Conservation (phyloP, 495 filamentous ascomycete species). For the Cladorrhinum samala region DNA sequence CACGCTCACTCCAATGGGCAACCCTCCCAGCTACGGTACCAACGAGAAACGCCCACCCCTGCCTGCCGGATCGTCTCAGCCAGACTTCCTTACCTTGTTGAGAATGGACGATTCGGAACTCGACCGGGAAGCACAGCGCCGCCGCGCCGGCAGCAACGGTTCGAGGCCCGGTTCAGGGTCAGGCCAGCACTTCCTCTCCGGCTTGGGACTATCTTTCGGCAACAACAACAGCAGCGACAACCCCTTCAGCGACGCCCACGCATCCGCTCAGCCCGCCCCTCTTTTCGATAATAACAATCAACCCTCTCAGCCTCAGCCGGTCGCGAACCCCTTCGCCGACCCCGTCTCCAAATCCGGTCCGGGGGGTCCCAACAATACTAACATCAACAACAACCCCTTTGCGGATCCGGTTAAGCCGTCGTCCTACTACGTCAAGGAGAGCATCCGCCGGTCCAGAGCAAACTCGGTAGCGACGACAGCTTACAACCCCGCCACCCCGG, state of each 20-base stretch:
- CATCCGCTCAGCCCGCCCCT: conserved; percentile 32
- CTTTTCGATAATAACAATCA: conserved; percentile 15
- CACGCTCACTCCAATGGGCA: not conserved
- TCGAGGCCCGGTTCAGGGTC: conserved; percentile 23
- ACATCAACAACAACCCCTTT: conserved; percentile 1
- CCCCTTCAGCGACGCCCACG: conserved; percentile 38
- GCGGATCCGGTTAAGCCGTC: not conserved
- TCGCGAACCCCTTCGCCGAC: conserved; percentile 43
- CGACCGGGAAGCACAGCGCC: conserved; percentile 27
- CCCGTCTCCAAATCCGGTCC: conserved; percentile 28
- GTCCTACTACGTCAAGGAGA: not conserved
- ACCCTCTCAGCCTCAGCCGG: conserved; percentile 10
- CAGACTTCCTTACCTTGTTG: conserved; percentile 35
- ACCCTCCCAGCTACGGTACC: not conserved
- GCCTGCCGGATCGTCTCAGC: conserved; percentile 19
- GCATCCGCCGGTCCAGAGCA: not conserved
- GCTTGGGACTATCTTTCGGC: conserved; percentile 34
- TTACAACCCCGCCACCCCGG: conserved; percentile 29
- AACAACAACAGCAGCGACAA: conserved; percentile 24
- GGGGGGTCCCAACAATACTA: too few relatives aligned
- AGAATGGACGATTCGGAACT: conserved; percentile 33
- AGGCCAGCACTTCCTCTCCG: conserved; percentile 33
- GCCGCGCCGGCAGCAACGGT: conserved; percentile 24
- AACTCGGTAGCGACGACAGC: conserved; percentile 5
- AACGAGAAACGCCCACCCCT: too few relatives aligned